phyloP scores from a whole-genome alignment of 1,139 yeast genomes.

The Suhomyces bribrorum region DNA sequence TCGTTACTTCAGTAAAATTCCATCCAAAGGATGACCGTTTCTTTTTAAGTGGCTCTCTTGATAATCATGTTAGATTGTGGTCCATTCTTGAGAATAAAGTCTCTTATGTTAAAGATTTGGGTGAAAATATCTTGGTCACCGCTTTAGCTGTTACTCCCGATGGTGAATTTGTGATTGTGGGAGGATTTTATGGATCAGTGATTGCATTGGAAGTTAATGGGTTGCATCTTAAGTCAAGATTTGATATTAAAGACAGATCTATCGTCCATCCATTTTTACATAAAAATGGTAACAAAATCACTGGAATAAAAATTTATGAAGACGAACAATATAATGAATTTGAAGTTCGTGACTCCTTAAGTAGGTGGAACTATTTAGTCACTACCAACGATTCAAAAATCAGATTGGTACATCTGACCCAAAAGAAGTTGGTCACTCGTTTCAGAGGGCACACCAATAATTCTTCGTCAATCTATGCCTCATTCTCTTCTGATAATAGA shows the following conservation, averaged over 20 bases:
- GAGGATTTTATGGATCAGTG: conserved; percentile 79
- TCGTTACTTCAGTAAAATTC: conserved; percentile 79
- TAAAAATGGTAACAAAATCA: conserved; percentile 40
- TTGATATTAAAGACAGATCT: conserved; percentile 48
- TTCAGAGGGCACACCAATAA: conserved; percentile 75
- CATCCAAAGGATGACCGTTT: conserved; percentile 89
- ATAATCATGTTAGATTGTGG: conserved; percentile 79
- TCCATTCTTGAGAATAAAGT: conserved; percentile 64
- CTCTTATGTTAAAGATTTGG: conserved; percentile 37
- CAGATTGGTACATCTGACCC: conserved; percentile 61
- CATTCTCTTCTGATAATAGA: conserved; percentile 55
- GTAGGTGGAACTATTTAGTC: conserved; percentile 46
- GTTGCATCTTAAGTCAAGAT: conserved; percentile 52
- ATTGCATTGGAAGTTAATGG: conserved; percentile 66
- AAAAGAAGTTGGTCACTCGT: conserved; percentile 59
- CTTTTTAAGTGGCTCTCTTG: conserved; percentile 81
- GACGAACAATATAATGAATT: conserved; percentile 15
- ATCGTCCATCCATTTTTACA: conserved; percentile 29
- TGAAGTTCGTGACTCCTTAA: conserved; percentile 18
- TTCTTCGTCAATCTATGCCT: conserved; percentile 71
- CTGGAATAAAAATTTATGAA: conserved; percentile 41
- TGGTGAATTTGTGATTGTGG: conserved; percentile 67
- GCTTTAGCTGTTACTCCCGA: conserved; percentile 72
- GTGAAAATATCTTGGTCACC: conserved; percentile 65
- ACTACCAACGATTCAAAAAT: conserved; percentile 83